Evolutionary conservation across 2,329 filamentous ascomycete genomes (phyloP).

Genomic region (Penicillium sp.): DNA sequence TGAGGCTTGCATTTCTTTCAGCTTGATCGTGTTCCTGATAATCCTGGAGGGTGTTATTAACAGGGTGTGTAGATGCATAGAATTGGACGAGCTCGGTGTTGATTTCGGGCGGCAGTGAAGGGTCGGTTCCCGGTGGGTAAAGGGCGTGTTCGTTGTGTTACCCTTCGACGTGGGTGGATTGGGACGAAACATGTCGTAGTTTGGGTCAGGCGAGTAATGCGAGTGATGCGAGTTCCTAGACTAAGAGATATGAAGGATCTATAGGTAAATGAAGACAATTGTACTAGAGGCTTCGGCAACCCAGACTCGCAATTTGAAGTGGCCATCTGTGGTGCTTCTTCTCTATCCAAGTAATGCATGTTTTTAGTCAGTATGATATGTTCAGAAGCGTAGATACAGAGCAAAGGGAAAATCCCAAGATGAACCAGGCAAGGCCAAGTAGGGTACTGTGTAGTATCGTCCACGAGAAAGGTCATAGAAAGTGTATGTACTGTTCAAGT

Average conservation of each 20-base stretch:
- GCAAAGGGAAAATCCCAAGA: not conserved
- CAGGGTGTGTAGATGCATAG: not conserved
- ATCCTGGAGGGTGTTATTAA: not conserved
- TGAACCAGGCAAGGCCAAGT: not conserved
- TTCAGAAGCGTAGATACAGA: not conserved
- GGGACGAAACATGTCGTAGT: too few species aligned
- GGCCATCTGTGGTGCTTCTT: not conserved
- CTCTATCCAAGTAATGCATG: not conserved
- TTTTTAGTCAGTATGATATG: not conserved
- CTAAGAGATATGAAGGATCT: not conserved
- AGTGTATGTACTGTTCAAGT: not conserved
- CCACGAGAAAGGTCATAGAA: not conserved
- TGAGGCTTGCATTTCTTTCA: not conserved
- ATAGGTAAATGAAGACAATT: not conserved
- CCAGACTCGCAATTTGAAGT: not conserved
- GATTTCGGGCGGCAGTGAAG: not conserved
- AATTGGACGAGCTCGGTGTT: not conserved
- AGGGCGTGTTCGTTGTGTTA: not conserved
- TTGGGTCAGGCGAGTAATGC: not conserved
- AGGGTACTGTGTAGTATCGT: not conserved
- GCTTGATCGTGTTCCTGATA: not conserved
- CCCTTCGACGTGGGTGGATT: not conserved
- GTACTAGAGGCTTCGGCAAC: not conserved
- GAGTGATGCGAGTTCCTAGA: not conserved
- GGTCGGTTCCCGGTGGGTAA: not conserved